Evolutionary conservation across 83 land plant genomes (phyloP).

Genomic region (Picea abies): DNA sequence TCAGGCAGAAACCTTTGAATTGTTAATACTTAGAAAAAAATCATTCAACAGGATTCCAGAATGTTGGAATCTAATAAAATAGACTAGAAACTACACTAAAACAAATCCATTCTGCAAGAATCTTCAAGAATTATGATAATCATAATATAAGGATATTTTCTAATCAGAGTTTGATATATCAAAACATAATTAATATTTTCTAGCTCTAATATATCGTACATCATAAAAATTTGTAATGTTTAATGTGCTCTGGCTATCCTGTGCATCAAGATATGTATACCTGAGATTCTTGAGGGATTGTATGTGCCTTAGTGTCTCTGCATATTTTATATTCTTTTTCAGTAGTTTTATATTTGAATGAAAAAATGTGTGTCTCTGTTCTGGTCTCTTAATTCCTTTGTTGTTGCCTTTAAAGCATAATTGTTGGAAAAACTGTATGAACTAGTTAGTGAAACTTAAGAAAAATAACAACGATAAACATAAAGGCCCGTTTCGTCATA

Average conservation of each 20-base stretch:
- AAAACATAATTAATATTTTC: conserved; percentile 4
- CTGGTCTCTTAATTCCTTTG: background rate
- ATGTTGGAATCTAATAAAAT: background rate
- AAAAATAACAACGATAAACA: too few relatives aligned
- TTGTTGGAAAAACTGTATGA: background rate
- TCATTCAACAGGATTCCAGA: background rate
- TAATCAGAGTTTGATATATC: background rate
- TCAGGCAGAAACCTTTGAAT: background rate
- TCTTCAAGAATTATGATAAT: background rate
- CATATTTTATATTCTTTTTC: background rate
- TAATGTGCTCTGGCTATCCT: background rate
- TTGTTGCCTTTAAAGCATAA: background rate
- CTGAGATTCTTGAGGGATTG: background rate
- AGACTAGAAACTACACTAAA: background rate
- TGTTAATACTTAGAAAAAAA: background rate
- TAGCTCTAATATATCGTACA: background rate
- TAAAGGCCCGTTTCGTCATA: too few relatives aligned
- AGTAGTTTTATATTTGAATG: background rate
- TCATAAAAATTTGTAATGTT: background rate
- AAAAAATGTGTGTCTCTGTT: background rate
- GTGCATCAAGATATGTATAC: background rate
- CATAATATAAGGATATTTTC: background rate
- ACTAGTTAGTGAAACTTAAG: too few relatives aligned
- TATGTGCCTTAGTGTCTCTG: background rate
- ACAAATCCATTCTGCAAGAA: background rate